Percentiles rank a stretch among this genome's conserved stretches.
phyloP scores from a whole-genome alignment of 208 protist species.

The Leishmania martiniquensis region DNA sequence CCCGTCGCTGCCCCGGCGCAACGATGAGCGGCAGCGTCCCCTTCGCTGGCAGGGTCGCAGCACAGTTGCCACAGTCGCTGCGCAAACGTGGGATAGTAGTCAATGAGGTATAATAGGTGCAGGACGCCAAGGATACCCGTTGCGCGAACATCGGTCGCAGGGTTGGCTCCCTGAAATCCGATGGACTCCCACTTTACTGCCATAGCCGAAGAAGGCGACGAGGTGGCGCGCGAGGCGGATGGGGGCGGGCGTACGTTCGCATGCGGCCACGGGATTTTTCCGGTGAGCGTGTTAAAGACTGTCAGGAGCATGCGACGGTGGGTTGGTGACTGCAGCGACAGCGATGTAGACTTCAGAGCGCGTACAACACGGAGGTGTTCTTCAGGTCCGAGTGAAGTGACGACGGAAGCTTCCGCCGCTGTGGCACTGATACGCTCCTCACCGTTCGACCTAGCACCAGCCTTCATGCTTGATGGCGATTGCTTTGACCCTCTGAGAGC shows the following conservation, averaged over 20 bases:
- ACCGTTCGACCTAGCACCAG: not conserved
- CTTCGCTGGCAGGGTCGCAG: slow-evolving; percentile 15
- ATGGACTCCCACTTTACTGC: slow-evolving; percentile 62
- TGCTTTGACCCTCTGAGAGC: not conserved
- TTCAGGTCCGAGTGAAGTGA: not conserved
- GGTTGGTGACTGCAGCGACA: slow-evolving; percentile 34
- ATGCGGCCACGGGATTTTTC: slow-evolving; percentile 13
- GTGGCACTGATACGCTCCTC: not conserved
- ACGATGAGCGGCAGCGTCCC: not conserved
- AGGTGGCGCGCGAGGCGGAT: not conserved
- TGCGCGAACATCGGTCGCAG: slow-evolving; percentile 78
- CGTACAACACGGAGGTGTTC: slow-evolving; percentile 25
- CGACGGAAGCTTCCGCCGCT: not conserved
- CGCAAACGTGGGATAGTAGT: slow-evolving; percentile 63
- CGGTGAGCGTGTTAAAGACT: slow-evolving; percentile 50
- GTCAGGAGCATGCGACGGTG: slow-evolving; percentile 64
- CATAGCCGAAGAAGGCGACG: slow-evolving; percentile 14
- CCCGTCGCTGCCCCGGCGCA: not conserved
- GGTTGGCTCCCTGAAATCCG: slow-evolving; percentile 83
- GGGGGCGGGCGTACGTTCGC: not conserved
- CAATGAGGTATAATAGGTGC: slow-evolving; percentile 68
- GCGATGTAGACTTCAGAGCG: slow-evolving; percentile 30
- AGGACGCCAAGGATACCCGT: slow-evolving; percentile 78
- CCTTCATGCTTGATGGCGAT: not conserved
- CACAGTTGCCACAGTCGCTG: slow-evolving; percentile 63